A percentile compares a stretch with the other conserved stretches of the same genome.
phyloP scores from a whole-genome alignment of 2,329 filamentous ascomycete species.

The Fusarium sp. region DNA sequence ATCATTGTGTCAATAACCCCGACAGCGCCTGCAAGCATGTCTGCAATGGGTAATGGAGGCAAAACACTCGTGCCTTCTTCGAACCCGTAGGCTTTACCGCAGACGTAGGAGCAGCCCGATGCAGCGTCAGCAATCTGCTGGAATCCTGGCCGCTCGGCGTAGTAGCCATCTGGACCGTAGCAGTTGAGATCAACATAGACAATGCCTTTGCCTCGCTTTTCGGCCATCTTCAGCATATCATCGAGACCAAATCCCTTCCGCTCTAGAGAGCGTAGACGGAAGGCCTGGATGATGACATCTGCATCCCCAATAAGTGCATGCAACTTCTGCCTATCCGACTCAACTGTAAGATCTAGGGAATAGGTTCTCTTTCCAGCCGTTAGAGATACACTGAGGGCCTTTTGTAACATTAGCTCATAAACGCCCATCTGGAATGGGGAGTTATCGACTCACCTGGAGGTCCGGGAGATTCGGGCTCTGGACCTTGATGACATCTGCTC shows the following conservation, averaged over 20 bases:
- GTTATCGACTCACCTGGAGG: neutral
- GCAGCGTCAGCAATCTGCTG: constrained; percentile 70
- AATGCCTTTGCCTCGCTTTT: constrained; percentile 65
- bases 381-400: neutral
- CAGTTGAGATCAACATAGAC: constrained; percentile 75
- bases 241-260: neutral
- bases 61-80: no score
- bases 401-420: no score
- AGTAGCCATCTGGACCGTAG: constrained; percentile 67
- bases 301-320: neutral
- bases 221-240: neutral
- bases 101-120: neutral
- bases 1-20: no score
- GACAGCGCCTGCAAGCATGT: no score
- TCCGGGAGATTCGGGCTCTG: neutral
- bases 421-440: no score
- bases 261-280: neutral
- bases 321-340: neutral
- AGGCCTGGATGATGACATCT: neutral
- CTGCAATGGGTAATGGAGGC: no score
- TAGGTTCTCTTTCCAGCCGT: neutral
- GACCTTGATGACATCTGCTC: neutral
- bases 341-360: neutral
- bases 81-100: no score
- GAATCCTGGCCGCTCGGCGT: constrained; percentile 71